Conservation (phyloP, 306 rosid species). For the Vigna mungo region DNA sequence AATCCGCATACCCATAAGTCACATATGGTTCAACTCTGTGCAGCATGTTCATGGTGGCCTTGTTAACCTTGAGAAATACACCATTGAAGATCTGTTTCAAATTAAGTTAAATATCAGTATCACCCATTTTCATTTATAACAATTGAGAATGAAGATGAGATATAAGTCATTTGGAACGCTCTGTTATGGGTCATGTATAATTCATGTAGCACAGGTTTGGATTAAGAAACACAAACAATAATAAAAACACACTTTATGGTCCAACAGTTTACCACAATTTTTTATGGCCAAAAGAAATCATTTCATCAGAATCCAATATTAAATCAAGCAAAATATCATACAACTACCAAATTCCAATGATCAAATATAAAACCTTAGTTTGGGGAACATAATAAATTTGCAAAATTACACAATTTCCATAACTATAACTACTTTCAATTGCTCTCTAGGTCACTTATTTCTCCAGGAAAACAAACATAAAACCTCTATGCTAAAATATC, state of each 20-base stretch:
- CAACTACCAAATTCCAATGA: not conserved
- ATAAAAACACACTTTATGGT: not conserved
- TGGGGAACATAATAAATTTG: not conserved
- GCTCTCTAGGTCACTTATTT: not conserved
- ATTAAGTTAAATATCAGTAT: not conserved
- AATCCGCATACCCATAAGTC: slow-evolving; percentile 70
- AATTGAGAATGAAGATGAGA: not conserved
- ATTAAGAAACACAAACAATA: not conserved
- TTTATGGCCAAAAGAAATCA: too few species aligned
- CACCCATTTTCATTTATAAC: not conserved
- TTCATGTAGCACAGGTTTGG: not conserved
- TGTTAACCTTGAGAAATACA: slow-evolving; percentile 90
- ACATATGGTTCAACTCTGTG: slow-evolving; percentile 92
- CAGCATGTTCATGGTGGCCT: slow-evolving; percentile 88
- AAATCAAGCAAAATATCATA: not conserved
- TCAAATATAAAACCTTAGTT: not conserved
- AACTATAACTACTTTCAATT: too few species aligned
- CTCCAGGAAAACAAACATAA: not conserved
- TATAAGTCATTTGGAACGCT: not conserved
- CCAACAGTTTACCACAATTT: too few species aligned
- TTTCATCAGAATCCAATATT: not conserved
- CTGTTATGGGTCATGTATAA: not conserved
- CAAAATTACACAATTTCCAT: too few species aligned
- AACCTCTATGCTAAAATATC: not conserved
- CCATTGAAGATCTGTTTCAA: slow-evolving; percentile 80